Conservation (phyloP, 805 yeast species). For the Candida adriatica region DNA sequence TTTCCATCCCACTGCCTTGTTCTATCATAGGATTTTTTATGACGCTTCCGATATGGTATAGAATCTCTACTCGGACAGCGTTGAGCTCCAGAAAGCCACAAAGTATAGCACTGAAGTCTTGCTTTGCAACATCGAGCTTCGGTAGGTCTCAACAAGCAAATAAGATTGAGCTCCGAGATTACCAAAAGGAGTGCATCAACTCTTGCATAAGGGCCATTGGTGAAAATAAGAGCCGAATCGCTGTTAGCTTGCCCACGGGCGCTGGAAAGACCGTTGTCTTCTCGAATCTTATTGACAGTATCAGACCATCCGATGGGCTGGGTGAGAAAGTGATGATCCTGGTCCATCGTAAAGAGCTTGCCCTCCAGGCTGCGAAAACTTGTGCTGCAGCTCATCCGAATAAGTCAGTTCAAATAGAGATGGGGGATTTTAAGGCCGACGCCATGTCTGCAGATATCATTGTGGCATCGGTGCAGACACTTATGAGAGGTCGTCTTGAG, state of each 20-base stretch:
- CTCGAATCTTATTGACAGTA: conserved; percentile 43
- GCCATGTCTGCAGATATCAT: conserved; percentile 47
- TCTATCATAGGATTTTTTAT: no score
- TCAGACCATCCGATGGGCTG: conserved; percentile 26
- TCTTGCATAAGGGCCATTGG: conserved; percentile 42
- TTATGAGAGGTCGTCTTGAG: conserved; percentile 43
- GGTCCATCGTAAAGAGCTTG: conserved; percentile 78
- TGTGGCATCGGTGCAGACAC: conserved; percentile 71
- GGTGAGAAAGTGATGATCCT: conserved; percentile 45
- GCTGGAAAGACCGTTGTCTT: conserved; percentile 90
- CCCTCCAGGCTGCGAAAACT: conserved; percentile 56
- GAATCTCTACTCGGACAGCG: no score
- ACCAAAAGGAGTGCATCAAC: conserved; percentile 67
- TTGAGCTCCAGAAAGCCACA: no score
- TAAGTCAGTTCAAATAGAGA: conserved; percentile 55
- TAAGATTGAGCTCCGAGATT: conserved; percentile 32
- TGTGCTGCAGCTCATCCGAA: conserved; percentile 43
- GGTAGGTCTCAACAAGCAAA: no score
- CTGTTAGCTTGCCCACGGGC: conserved; percentile 87
- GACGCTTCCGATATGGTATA: no score
- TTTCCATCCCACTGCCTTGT: no score
- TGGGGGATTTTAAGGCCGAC: conserved; percentile 46
- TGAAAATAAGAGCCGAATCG: conserved; percentile 49
- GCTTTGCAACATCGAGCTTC: no score
- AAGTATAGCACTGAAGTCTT: no score